These are phyloP conservation scores for Alternaria sp. DNA, from an alignment of 2,329 filamentous ascomycete species.

Conservation along the genomic window DNA sequence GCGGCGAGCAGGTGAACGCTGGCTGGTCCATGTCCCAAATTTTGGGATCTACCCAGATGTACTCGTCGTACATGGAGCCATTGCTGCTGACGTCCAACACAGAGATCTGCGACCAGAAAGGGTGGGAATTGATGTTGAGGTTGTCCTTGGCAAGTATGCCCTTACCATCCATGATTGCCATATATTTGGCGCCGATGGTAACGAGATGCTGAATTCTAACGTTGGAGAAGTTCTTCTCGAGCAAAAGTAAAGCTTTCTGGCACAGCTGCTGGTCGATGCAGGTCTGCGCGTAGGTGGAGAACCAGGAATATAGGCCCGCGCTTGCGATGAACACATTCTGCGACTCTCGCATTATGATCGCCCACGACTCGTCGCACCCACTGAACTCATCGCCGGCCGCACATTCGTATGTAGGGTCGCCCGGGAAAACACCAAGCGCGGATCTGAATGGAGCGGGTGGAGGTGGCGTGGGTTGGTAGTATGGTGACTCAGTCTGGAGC, in stretches of 20 bases:
- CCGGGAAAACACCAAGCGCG: not conserved
- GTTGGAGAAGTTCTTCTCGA: not conserved
- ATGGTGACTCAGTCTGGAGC: slow-evolving; percentile 87
- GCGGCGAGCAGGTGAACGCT: not conserved
- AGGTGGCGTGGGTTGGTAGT: slow-evolving; percentile 38
- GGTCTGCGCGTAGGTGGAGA: not conserved
- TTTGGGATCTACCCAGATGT: not conserved
- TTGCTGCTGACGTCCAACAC: not conserved
- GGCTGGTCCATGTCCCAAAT: not conserved
- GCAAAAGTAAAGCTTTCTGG: not conserved
- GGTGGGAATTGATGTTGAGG: not conserved
- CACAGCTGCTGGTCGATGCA: not conserved
- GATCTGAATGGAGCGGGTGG: not conserved
- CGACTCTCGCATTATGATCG: not conserved
- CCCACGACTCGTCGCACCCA: slow-evolving; percentile 4
- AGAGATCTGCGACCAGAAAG: not conserved
- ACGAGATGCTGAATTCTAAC: not conserved
- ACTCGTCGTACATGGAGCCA: not conserved
- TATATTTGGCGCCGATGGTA: not conserved
- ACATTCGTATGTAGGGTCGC: not conserved
- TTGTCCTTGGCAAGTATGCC: not conserved
- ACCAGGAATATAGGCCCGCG: not conserved
- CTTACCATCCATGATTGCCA: not conserved
- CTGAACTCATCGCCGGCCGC: not conserved
- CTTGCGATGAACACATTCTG: not conserved